phyloP scores from a whole-genome alignment of 2,329 filamentous ascomycete species.

The Aureobasidium sp. region DNA sequence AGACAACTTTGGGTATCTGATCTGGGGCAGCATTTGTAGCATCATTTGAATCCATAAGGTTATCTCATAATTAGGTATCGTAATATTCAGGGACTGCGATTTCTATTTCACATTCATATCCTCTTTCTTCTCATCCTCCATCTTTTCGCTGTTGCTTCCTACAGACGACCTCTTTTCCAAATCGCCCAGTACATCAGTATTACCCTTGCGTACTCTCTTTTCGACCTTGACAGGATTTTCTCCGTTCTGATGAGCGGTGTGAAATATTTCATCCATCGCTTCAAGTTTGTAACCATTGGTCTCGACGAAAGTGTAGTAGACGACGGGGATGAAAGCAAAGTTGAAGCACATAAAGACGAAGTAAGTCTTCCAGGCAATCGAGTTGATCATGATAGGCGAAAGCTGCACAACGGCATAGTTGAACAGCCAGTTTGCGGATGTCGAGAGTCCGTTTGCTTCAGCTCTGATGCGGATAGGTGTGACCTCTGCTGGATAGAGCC shows the following conservation, averaged over 20 bases:
- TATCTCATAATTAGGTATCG: no score
- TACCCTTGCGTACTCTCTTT: constrained; percentile 20
- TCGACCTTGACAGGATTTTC: constrained; percentile 26
- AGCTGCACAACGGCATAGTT: constrained; percentile 35
- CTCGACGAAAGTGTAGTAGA: constrained; percentile 25
- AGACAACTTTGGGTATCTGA: no score
- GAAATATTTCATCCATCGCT: constrained; percentile 27
- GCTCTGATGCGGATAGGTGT: constrained; percentile 30
- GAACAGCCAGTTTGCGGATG: constrained; percentile 55
- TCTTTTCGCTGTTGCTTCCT: background rate
- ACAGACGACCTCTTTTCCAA: background rate
- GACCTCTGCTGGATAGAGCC: constrained; percentile 31
- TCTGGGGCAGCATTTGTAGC: no score
- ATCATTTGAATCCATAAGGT: no score
- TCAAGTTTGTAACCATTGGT: constrained; percentile 26
- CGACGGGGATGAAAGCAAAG: constrained; percentile 48
- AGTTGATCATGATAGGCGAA: constrained; percentile 52
- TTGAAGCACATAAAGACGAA: constrained; percentile 59
- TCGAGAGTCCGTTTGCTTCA: constrained; percentile 33
- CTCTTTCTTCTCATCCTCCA: background rate
- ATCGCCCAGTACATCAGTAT: background rate
- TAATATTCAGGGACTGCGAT: no score
- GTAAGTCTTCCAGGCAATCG: constrained; percentile 53
- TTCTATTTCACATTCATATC: background rate
- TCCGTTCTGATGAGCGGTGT: constrained; percentile 24